phyloP scores from a whole-genome alignment of 208 protist species.

The Trypanosoma scelopori region DNA sequence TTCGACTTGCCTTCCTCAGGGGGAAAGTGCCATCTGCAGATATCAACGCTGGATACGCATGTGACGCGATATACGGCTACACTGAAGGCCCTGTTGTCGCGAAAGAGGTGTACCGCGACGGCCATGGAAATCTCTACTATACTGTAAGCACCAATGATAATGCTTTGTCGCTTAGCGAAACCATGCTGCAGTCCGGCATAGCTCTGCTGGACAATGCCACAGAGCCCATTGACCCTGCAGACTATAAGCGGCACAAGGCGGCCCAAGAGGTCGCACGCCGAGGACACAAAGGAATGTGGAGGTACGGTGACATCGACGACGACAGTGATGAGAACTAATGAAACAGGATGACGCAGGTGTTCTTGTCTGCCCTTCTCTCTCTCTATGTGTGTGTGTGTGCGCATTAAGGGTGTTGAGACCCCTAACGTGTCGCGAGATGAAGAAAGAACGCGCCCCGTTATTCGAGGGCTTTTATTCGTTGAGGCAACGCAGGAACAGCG shows the following conservation, averaged over 20 bases:
- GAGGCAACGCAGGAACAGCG: no score
- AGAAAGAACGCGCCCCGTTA: no score
- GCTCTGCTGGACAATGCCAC: slow-evolving; percentile 69
- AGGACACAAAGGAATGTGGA: slow-evolving; percentile 79
- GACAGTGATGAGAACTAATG: slow-evolving; percentile 51
- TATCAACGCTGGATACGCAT: slow-evolving; percentile 38
- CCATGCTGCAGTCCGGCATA: slow-evolving; percentile 73
- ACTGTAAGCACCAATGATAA: slow-evolving; percentile 66
- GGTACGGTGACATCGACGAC: slow-evolving; percentile 85
- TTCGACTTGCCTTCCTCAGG: slow-evolving; percentile 77
- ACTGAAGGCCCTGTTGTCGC: slow-evolving; percentile 71
- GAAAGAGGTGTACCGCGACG: slow-evolving; percentile 76
- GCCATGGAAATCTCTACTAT: slow-evolving; percentile 55
- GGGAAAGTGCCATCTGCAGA: slow-evolving; percentile 36
- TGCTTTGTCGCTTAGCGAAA: slow-evolving; percentile 71
- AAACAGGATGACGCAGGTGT: slow-evolving; percentile 6
- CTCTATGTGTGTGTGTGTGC: no score
- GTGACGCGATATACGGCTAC: slow-evolving; percentile 65
- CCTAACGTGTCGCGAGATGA: no score
- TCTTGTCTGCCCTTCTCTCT: not conserved
- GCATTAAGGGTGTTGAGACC: no score
- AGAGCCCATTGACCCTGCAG: slow-evolving; percentile 36
- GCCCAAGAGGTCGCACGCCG: slow-evolving; percentile 82
- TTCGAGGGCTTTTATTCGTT: no score
- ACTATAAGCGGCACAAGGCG: slow-evolving; percentile 64